phyloP scores from a whole-genome alignment of 805 yeast species.

The Schizosaccharomyces octosporus region DNA sequence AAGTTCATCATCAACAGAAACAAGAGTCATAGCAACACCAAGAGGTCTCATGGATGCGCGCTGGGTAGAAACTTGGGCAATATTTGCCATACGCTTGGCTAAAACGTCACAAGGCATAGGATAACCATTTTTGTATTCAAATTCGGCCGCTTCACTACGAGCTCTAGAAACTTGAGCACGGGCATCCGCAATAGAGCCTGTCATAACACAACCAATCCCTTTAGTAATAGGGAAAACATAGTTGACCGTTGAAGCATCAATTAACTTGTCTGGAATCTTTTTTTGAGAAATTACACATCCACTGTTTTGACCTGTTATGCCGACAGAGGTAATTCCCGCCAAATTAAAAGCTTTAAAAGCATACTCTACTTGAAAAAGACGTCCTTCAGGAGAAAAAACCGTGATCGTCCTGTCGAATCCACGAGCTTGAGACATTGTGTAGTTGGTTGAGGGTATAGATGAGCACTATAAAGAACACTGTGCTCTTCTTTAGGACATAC shows the following conservation, averaged over 20 bases:
- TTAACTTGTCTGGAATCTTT: conserved; percentile 82
- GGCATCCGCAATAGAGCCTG: conserved; percentile 70
- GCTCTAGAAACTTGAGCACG: conserved; percentile 76
- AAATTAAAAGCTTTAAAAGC: conserved; percentile 93
- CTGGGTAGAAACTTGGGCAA: conserved; percentile 88
- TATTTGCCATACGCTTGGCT: conserved; percentile 79
- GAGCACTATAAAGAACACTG: too few relatives aligned
- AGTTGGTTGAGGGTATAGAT: background rate
- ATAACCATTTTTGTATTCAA: conserved; percentile 79
- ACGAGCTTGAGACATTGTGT: conserved; percentile 14
- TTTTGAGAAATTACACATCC: conserved; percentile 81
- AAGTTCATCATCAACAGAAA: conserved; percentile 64
- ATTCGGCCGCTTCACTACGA: conserved; percentile 86
- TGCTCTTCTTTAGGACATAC: too few relatives aligned
- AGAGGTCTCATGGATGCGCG: conserved; percentile 96
- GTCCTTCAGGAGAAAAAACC: conserved; percentile 93
- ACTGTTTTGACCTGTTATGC: conserved; percentile 63
- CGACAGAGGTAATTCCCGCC: conserved; percentile 72
- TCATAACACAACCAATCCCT: conserved; percentile 67
- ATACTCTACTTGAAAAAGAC: conserved; percentile 90
- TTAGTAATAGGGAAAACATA: conserved; percentile 66
- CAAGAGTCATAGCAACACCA: conserved; percentile 77
- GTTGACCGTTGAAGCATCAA: conserved; percentile 69
- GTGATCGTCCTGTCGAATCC: conserved; percentile 98
- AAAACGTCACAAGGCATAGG: conserved; percentile 29